These are phyloP conservation scores for Fusarium irregulare DNA, from an alignment of 2,329 filamentous ascomycete genomes.

Conservation along the genomic window DNA sequence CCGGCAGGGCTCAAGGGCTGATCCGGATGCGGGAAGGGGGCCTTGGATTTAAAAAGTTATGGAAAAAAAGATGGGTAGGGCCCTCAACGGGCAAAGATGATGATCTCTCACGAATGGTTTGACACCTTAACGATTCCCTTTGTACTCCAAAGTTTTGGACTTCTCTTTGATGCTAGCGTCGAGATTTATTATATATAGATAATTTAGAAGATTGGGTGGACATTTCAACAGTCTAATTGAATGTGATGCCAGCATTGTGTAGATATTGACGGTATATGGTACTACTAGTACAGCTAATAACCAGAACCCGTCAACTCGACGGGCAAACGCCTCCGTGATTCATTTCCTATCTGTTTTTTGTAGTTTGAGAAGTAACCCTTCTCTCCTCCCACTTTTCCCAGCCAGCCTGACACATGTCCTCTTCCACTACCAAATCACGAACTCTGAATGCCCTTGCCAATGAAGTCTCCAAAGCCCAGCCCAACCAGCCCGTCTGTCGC, in stretches of 20 bases:
- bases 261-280: background rate
- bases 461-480: conserved; percentile 76
- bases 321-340: background rate
- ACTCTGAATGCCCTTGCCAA: conserved; percentile 75
- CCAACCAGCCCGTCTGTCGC: conserved; percentile 75
- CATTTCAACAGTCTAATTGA: background rate
- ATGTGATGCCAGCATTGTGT: background rate
- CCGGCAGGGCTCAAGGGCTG: conserved; percentile 27
- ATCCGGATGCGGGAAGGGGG: conserved; percentile 21
- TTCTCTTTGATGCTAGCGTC: conserved; percentile 19
- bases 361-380: conserved; percentile 48
- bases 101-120: conserved; percentile 29
- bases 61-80: conserved; percentile 2
- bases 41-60: conserved; percentile 32
- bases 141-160: conserved; percentile 11
- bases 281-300: background rate
- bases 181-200: conserved; percentile 23
- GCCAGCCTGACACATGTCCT: conserved; percentile 89
- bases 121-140: conserved; percentile 32
- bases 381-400: conserved; percentile 89
- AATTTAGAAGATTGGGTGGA: conserved; percentile 16
- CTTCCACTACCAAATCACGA: conserved; percentile 85
- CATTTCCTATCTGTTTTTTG: conserved; percentile 45
- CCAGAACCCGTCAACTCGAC: background rate
- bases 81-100: conserved; percentile 9